Evolutionary conservation across 202 grass and related monocot genomes (phyloP), one percentile per base, ranked within the genome.

Genomic region (Schoenoplectus tabernaemontani): DNA sequence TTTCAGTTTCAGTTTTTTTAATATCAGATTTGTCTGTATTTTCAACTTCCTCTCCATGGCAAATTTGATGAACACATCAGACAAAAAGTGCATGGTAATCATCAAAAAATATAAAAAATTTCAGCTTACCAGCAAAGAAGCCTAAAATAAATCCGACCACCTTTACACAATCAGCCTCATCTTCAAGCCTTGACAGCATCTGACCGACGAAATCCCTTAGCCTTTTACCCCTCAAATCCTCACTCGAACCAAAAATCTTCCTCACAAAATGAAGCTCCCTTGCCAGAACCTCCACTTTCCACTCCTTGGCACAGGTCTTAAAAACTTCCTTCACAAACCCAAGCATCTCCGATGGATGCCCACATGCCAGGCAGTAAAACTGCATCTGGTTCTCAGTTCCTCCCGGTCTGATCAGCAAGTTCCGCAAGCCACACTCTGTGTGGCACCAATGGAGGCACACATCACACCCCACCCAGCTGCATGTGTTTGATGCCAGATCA

Each of bases 381-480:
- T 92, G 91, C 75, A 91, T 89, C 58, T 92, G 89, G n/a, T 41
- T 77, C 77, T 78, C 78, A 8, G 57, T 78, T 41, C 83, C 68
- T 84, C 87, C 78, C 65, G 91, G 88, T 23, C 78, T 86, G 84
- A 98, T 98, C 82, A 89, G 78, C 76, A 86, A 90, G 72, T 87
- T 81, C n/a, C 12, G 87, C 58, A 94, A 79, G 11, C 84, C 95
- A 78, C 95, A 98, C 60, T 98, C 89, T 57, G 91, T 94, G 70
- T 98, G 95, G 81, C 95, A 94, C 95, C 95, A 98, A 84, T 98
- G 95, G 73, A 98, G 87, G 81, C 91, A 98, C n/a, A 89, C 80
- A 70, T 94, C 95, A 81, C 91, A 98, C 62, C 95, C 95, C 81
- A 98, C 91, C 95, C 95, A 98, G 57, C 89, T 87, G 76, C 95